Evolutionary conservation across 108 stramenopile genomes (phyloP), one percentile per base, ranked within the genome.

Genomic region (Nitzschia inconspicua): DNA sequence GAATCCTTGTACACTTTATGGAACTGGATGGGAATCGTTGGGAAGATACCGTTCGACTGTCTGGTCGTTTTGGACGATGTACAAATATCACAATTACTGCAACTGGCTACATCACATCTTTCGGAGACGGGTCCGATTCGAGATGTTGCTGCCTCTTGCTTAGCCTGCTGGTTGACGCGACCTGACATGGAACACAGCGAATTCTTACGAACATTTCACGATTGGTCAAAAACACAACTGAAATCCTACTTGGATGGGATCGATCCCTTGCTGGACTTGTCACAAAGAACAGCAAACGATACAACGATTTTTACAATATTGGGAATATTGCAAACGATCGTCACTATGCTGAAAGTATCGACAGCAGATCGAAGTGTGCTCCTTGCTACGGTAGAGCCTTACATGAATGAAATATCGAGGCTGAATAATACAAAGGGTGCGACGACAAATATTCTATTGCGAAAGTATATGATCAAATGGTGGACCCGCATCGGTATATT

Each of bases 11-110:
- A 98, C 68, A 58, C 77, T n/a, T 68, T 98, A n/a, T 80, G 98
- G 72, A 82, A 94, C 39, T 99, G 99, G 99, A 66, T 99, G 74
- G 82, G 77, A 23, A 93, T 96, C 55, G 73, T 99, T 24, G 85
- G 88, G 49, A 79, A 98, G 26, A 90, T 98, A 8, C 99, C 99
- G 4, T 98, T 99, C 65, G 88, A 97, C 67, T 78, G 55, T 36
- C 70, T 77, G 22, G 91, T 97, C 10, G 93, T 98, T 65, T 81
- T 91, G 3, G 60, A 49, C n/a, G 63, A 71, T 19, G 27, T 30
- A 0, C 27, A 57, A 7, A 47, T 80, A 11, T 30, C 63, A 6
- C 26, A 70, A 14, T 47, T 81, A 27, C 68, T 93, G 18, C 24
- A 56, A 29, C 56, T 82, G 43, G 82, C 75, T 39, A 77, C 54